Percentiles rank a stretch among this genome's conserved stretches.
Evolutionary conservation across 1,284 basidiomycete genomes (phyloP).

Genomic region (Caloboletus inedulis): DNA sequence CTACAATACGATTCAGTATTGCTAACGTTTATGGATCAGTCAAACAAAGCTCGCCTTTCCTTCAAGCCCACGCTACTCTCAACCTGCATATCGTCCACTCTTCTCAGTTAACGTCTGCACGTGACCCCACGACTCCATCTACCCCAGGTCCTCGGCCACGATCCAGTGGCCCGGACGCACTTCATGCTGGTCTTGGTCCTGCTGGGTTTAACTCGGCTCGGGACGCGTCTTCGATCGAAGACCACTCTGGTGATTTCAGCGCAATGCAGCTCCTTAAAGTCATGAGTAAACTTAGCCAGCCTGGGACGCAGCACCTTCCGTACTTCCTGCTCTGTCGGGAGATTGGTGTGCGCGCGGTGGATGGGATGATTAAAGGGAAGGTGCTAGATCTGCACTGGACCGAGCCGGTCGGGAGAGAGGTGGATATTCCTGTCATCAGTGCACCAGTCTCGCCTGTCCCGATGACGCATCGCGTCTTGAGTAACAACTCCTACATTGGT

Average conservation of each 20-base stretch:
- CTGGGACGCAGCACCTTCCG: slow-evolving; percentile 55
- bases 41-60: slow-evolving; percentile 70
- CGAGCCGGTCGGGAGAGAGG: slow-evolving; percentile 52
- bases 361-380: slow-evolving; percentile 74
- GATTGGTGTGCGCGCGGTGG: slow-evolving; percentile 72
- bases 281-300: slow-evolving; percentile 67
- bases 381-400: slow-evolving; percentile 77
- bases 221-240: slow-evolving; percentile 23
- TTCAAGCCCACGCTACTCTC: slow-evolving; percentile 70
- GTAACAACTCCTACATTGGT: slow-evolving; percentile 29
- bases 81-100: slow-evolving; percentile 76
- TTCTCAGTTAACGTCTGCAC: slow-evolving; percentile 46
- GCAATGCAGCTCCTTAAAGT: slow-evolving; percentile 73
- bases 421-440: slow-evolving; percentile 23
- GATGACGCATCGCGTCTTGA: slow-evolving; percentile 29
- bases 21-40: slow-evolving; percentile 40
- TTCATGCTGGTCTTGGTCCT: slow-evolving; percentile 53
- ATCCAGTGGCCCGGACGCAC: slow-evolving; percentile 44
- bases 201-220: slow-evolving; percentile 58
- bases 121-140: slow-evolving; percentile 34
- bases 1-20: background rate
- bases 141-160: slow-evolving; percentile 35
- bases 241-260: slow-evolving; percentile 54
- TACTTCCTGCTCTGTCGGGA: slow-evolving; percentile 79
- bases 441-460: slow-evolving; percentile 27